Evolutionary conservation across 1,284 basidiomycete species (phyloP).

Genomic region (Entoloma clypeatum): DNA sequence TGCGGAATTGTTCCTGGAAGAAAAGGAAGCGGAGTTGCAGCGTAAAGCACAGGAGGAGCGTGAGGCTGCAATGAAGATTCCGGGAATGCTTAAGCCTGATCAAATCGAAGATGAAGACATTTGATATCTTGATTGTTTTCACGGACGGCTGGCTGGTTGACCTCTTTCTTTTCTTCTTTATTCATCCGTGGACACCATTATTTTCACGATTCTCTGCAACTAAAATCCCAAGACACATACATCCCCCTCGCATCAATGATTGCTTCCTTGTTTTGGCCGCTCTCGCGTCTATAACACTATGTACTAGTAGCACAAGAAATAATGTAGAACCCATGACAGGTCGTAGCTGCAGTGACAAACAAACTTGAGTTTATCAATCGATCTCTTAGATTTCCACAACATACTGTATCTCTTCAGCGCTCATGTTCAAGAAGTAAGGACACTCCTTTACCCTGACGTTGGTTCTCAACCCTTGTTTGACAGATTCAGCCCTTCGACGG

Average conservation of each 20-base stretch:
- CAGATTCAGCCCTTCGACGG: slow-evolving; percentile 84
- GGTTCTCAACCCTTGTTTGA: slow-evolving; percentile 14
- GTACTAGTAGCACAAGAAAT: slow-evolving; percentile 37
- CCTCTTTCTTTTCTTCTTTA: slow-evolving; percentile 17
- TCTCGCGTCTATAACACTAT: slow-evolving; percentile 29
- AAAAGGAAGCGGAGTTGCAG: slow-evolving; percentile 86
- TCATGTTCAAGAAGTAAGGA: slow-evolving; percentile 63
- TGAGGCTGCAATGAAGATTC: slow-evolving; percentile 88
- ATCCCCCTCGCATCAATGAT: slow-evolving; percentile 23
- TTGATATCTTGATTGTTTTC: slow-evolving; percentile 33
- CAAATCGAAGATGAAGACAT: slow-evolving; percentile 89
- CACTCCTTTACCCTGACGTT: slow-evolving; percentile 10
- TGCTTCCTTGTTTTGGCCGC: slow-evolving; percentile 22
- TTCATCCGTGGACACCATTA: slow-evolving; percentile 15
- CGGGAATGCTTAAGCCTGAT: slow-evolving; percentile 97
- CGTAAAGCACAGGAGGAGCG: slow-evolving; percentile 73
- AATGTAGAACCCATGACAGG: slow-evolving; percentile 34
- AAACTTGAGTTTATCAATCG: too few relatives aligned
- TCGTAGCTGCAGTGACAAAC: too few relatives aligned
- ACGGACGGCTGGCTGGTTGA: slow-evolving; percentile 24
- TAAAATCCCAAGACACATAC: slow-evolving; percentile 25
- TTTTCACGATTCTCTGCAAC: slow-evolving; percentile 25
- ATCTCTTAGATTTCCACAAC: slow-evolving; percentile 9
- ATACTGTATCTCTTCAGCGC: slow-evolving; percentile 12
- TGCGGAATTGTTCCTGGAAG: slow-evolving; percentile 82